phyloP scores from a whole-genome alignment of 2,329 filamentous ascomycete genomes.

The Calonectria ilicicola region DNA sequence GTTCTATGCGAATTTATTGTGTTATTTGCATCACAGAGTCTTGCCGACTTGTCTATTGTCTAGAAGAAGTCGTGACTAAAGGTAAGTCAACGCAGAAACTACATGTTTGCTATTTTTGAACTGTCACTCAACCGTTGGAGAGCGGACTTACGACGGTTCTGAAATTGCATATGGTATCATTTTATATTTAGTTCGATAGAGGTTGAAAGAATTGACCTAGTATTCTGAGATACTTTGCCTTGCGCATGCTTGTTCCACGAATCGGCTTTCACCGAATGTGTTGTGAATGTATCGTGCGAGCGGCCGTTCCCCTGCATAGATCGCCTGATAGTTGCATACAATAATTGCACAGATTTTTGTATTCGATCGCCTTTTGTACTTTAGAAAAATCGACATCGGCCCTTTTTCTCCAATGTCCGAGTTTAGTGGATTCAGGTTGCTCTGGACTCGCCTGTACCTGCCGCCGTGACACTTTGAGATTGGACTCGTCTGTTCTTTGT shows the following conservation, averaged over 20 bases:
- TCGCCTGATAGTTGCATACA: not conserved
- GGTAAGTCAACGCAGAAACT: not conserved
- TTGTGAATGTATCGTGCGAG: not conserved
- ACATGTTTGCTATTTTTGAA: not conserved
- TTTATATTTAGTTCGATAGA: too few species aligned
- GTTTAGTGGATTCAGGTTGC: not conserved
- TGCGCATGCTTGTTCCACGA: not conserved
- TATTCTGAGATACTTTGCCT: not conserved
- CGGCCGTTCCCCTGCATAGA: not conserved
- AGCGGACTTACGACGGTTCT: not conserved
- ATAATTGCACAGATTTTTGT: not conserved
- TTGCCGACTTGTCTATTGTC: too few species aligned
- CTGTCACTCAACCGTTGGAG: not conserved
- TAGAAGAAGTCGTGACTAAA: not conserved
- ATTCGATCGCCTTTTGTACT: not conserved
- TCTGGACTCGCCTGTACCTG: not conserved
- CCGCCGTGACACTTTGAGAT: not conserved
- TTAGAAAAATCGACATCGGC: not conserved
- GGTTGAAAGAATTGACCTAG: not conserved
- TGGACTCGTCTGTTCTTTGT: too few species aligned
- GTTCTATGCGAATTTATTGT: too few species aligned
- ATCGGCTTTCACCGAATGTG: not conserved
- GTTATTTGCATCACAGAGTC: too few species aligned
- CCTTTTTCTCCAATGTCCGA: not conserved
- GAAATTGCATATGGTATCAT: not conserved